Evolutionary conservation across 75 land plant genomes (phyloP).

Genomic region (Cupressus sempervirens): DNA sequence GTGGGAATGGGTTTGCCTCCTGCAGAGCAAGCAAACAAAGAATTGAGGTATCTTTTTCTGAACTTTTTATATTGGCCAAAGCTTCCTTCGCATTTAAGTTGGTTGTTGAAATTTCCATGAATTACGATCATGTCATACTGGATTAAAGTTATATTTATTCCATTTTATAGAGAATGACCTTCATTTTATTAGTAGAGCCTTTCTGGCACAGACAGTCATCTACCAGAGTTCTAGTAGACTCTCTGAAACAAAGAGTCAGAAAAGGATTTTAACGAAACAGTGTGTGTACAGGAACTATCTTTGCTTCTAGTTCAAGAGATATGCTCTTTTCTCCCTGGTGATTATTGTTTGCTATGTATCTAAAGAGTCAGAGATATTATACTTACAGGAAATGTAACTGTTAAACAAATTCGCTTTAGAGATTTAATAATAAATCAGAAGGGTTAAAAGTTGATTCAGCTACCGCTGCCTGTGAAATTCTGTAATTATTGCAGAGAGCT

Average conservation of each 20-base stretch:
- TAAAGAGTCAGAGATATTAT: background rate
- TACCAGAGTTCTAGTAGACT: background rate
- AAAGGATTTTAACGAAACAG: constrained; percentile 79
- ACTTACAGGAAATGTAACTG: background rate
- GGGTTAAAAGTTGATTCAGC: background rate
- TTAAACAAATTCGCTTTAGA: background rate
- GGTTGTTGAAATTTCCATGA: background rate
- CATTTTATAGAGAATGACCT: background rate
- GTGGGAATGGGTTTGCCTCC: background rate
- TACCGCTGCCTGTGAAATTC: constrained; percentile 37
- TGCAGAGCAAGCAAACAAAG: background rate
- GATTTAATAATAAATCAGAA: background rate
- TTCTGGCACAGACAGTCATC: constrained; percentile 70
- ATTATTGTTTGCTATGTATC: constrained; percentile 64
- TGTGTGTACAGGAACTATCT: constrained; percentile 83
- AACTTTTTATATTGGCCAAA: background rate
- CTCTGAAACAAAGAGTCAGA: constrained; percentile 22
- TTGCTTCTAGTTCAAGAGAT: constrained; percentile 69
- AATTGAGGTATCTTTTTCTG: background rate
- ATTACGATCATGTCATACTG: background rate
- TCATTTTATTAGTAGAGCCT: background rate
- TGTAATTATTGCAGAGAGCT: constrained; percentile 18
- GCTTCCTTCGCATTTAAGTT: background rate
- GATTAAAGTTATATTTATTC: background rate
- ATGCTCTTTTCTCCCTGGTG: constrained; percentile 83